These are phyloP conservation scores for Hypoxylon sp. DNA, from an alignment of 2,329 filamentous ascomycete genomes.

Conservation along the genomic window DNA sequence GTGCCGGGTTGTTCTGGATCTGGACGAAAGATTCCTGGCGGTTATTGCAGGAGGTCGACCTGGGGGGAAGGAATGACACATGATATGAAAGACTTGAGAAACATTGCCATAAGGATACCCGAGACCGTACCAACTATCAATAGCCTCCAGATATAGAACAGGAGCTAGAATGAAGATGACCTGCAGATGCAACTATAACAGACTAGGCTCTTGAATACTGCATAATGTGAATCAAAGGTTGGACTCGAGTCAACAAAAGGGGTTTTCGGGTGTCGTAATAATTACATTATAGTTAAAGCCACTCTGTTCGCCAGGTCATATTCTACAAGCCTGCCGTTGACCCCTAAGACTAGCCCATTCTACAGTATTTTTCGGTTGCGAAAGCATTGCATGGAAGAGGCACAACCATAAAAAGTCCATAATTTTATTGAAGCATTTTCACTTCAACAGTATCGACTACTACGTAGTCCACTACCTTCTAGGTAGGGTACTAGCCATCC, in stretches of 20 bases:
- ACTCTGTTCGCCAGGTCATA: neutral
- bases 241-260: neutral
- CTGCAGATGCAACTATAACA: neutral
- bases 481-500: neutral
- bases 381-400: neutral
- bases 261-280: neutral
- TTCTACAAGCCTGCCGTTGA: neutral
- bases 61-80: neutral
- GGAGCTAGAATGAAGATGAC: neutral
- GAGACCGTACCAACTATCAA: neutral
- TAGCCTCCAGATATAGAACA: neutral
- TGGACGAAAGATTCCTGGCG: neutral
- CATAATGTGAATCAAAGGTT: neutral
- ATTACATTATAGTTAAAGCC: neutral
- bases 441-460: neutral
- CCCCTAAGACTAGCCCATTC: neutral
- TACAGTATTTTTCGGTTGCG: neutral
- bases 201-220: neutral
- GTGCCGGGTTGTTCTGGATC: too few relatives aligned
- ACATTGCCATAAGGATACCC: neutral
- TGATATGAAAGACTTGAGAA: neutral
- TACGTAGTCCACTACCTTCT: neutral
- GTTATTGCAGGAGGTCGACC: neutral
- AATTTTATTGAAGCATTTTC: too few relatives aligned
- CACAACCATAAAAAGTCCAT: too few relatives aligned